Conservation (phyloP, 352 stramenopile genomes). For the Phytophthora cactorum region DNA sequence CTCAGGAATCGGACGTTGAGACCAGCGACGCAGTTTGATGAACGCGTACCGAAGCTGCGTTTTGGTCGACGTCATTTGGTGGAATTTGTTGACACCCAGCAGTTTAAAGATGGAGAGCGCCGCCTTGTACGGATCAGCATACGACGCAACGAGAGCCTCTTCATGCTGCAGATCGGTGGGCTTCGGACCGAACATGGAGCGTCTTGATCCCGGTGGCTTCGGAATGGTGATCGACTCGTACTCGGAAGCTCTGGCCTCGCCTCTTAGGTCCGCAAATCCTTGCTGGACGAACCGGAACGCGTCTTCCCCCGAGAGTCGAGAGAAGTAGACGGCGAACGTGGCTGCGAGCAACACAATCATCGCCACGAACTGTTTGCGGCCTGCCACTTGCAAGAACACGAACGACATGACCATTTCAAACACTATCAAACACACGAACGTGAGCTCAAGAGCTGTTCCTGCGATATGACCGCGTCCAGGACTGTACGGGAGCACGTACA, state of each 20-base stretch:
- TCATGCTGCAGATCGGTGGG: conserved; percentile 53
- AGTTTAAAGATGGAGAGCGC: conserved; percentile 77
- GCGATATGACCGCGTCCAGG: conserved; percentile 71
- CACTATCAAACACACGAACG: conserved; percentile 69
- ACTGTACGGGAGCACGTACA: conserved; percentile 80
- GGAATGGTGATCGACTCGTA: conserved; percentile 30
- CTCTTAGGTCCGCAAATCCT: conserved; percentile 36
- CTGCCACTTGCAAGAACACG: conserved; percentile 72
- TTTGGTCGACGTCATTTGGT: conserved; percentile 63
- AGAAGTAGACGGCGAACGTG: conserved; percentile 59
- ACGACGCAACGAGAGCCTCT: conserved; percentile 42
- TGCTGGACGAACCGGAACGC: conserved; percentile 44
- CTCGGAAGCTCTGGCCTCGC: conserved; percentile 16
- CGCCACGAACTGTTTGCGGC: conserved; percentile 55
- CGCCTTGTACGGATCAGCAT: conserved; percentile 82
- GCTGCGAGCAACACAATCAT: conserved; percentile 61
- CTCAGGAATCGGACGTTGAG: conserved; percentile 31
- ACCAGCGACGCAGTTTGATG: conserved; percentile 59
- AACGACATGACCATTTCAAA: conserved; percentile 83
- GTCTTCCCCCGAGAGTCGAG: conserved; percentile 51
- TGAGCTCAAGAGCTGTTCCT: conserved; percentile 65
- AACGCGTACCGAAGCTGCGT: conserved; percentile 74
- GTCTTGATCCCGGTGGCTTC: conserved; percentile 22
- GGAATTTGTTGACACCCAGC: conserved; percentile 70
- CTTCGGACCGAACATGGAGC: conserved; percentile 47